Evolutionary conservation across 306 rosid species (phyloP).

Genomic region (Leucaena leucocephala): DNA sequence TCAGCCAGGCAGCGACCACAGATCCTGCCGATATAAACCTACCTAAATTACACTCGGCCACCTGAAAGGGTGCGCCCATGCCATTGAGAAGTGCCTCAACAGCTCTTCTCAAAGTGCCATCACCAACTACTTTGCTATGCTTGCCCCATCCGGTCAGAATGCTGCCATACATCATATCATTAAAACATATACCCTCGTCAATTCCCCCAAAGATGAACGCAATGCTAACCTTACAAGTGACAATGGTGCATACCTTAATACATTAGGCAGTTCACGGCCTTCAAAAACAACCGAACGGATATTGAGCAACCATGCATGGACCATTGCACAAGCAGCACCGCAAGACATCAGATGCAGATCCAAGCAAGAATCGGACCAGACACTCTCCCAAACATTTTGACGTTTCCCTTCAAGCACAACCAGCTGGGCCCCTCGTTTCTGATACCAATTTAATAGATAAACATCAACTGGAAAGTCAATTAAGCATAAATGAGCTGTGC

Average conservation of each 20-base stretch:
- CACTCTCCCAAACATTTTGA: conserved; percentile 80
- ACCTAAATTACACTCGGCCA: conserved; percentile 69
- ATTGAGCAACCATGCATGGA: conserved; percentile 83
- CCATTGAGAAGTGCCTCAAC: conserved; percentile 68
- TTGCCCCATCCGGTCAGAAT: conserved; percentile 98
- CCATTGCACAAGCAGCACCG: conserved; percentile 96
- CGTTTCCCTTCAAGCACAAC: conserved; percentile 84
- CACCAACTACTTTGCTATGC: conserved; percentile 89
- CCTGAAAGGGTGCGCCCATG: conserved; percentile 83
- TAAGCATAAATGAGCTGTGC: not conserved
- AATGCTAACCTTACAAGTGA: not conserved
- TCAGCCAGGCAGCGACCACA: conserved; percentile 73
- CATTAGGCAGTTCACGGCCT: conserved; percentile 70
- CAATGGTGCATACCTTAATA: conserved; percentile 56
- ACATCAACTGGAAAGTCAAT: not conserved
- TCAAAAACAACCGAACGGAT: conserved; percentile 59
- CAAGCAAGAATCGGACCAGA: conserved; percentile 74
- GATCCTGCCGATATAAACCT: conserved; percentile 73
- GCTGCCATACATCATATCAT: conserved; percentile 45
- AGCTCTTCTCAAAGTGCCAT: conserved; percentile 68
- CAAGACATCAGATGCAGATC: conserved; percentile 94
- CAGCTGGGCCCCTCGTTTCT: conserved; percentile 91
- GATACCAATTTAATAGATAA: not conserved
- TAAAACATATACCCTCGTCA: conserved; percentile 1
- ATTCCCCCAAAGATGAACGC: conserved; percentile 5